Percentiles rank a stretch among this genome's conserved stretches.
Evolutionary conservation across 306 rosid genomes (phyloP).

Genomic region (Prunus mongolica): DNA sequence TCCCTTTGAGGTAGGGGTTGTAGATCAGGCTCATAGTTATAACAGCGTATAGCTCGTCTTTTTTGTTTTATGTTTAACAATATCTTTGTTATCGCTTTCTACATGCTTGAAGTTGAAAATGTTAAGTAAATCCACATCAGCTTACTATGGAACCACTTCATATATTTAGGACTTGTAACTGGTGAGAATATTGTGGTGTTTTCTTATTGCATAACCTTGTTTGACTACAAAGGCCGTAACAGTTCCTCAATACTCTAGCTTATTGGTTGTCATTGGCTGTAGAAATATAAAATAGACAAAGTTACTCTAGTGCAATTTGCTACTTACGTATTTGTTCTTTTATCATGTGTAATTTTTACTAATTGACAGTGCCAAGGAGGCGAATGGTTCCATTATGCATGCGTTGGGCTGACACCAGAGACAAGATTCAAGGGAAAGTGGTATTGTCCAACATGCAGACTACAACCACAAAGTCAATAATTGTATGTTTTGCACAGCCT

Average conservation of each 20-base stretch:
- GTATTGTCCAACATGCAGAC: constrained; percentile 94
- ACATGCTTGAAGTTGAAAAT: neutral
- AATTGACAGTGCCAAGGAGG: constrained; percentile 91
- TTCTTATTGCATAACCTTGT: neutral
- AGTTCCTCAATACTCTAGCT: neutral
- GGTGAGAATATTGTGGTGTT: neutral
- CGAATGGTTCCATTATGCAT: constrained; percentile 96
- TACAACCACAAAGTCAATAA: constrained; percentile 52
- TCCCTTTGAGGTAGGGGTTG: neutral
- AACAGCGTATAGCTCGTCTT: neutral
- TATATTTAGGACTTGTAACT: neutral
- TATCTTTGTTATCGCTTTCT: neutral
- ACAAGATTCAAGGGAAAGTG: constrained; percentile 98
- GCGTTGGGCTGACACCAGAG: constrained; percentile 96
- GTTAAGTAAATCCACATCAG: neutral
- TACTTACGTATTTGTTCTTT: neutral
- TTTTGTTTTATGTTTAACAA: neutral
- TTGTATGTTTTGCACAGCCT: neutral
- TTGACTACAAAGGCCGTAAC: neutral
- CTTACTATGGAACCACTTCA: neutral
- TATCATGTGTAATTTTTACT: neutral
- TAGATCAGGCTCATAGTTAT: neutral
- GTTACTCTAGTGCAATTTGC: neutral
- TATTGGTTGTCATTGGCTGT: neutral
- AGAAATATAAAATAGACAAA: neutral